phyloP scores from a whole-genome alignment of 306 rosid genomes.

The Cucurbita argyrosperma region DNA sequence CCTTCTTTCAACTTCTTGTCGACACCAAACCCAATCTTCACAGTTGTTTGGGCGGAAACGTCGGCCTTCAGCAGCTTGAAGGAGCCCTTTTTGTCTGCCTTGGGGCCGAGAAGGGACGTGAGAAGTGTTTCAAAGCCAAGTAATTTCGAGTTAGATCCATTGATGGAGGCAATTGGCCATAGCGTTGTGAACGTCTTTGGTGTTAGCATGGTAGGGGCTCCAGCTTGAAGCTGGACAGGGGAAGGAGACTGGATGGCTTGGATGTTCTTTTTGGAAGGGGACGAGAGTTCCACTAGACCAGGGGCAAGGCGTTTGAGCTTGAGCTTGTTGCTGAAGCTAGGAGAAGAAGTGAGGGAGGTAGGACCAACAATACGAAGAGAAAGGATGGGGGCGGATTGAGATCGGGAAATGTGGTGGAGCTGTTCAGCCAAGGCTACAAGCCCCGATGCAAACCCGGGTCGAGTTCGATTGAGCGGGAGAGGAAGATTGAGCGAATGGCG shows the following conservation, averaged over 20 bases:
- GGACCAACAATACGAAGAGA: slow-evolving; percentile 84
- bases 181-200: slow-evolving; percentile 46
- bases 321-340: slow-evolving; percentile 44
- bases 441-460: slow-evolving; percentile 60
- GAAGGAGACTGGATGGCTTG: slow-evolving; percentile 24
- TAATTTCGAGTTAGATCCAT: slow-evolving; percentile 61
- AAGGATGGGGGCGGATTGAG: slow-evolving; percentile 34
- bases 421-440: slow-evolving; percentile 60
- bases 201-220: slow-evolving; percentile 46
- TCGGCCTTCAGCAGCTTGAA: slow-evolving; percentile 78
- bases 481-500: slow-evolving; percentile 78
- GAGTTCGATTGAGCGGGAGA: slow-evolving; percentile 47
- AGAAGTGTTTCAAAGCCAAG: slow-evolving; percentile 63
- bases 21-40: slow-evolving; percentile 69
- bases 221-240: slow-evolving; percentile 22
- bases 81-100: slow-evolving; percentile 55
- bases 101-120: slow-evolving; percentile 59
- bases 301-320: slow-evolving; percentile 95
- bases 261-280: slow-evolving; percentile 21
- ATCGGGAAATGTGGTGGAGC: slow-evolving; percentile 50
- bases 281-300: slow-evolving; percentile 80
- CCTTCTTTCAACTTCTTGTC: slow-evolving; percentile 78
- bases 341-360: slow-evolving; percentile 55
- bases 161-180: slow-evolving; percentile 82
- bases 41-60: slow-evolving; percentile 69